Evolutionary conservation across 768 basidiomycete genomes (phyloP).

Genomic region (Pisolithus albus): DNA sequence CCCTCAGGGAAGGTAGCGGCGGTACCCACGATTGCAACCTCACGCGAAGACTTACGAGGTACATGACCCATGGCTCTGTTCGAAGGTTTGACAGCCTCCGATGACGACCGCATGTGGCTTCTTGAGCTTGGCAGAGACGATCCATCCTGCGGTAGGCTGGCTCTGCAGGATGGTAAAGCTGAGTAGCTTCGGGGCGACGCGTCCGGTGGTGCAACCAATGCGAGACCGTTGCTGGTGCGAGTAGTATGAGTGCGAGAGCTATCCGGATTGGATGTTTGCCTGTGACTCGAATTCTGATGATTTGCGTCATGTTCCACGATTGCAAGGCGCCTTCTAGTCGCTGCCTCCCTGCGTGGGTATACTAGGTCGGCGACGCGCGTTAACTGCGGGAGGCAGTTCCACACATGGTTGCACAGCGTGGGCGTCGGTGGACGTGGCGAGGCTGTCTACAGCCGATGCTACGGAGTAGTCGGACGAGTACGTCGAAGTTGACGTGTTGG

Average conservation of each 20-base stretch:
- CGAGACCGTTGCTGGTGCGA: constrained; percentile 43
- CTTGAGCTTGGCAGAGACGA: constrained; percentile 5
- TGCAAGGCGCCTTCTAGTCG: constrained; percentile 60
- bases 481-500: constrained; percentile 10
- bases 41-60: constrained; percentile 40
- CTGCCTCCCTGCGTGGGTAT: constrained; percentile 52
- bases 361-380: constrained; percentile 39
- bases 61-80: constrained; percentile 30
- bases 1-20: constrained; percentile 22
- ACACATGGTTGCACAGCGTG: constrained; percentile 11
- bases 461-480: constrained; percentile 50
- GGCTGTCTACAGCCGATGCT: constrained; percentile 24
- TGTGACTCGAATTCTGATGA: constrained; percentile 14
- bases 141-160: constrained; percentile 26
- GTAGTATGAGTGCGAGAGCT: constrained; percentile 25
- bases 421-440: constrained; percentile 17
- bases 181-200: constrained; percentile 48
- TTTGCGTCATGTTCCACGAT: constrained; percentile 38
- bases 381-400: constrained; percentile 24
- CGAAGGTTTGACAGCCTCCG: constrained; percentile 34
- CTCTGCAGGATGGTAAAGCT: constrained; percentile 45
- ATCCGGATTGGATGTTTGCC: constrained; percentile 15
- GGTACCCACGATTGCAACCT: constrained; percentile 50
- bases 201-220: constrained; percentile 70
- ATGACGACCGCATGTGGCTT: constrained; percentile 41